phyloP scores from a whole-genome alignment of 108 stramenopile species.

The Seminavis robusta region DNA sequence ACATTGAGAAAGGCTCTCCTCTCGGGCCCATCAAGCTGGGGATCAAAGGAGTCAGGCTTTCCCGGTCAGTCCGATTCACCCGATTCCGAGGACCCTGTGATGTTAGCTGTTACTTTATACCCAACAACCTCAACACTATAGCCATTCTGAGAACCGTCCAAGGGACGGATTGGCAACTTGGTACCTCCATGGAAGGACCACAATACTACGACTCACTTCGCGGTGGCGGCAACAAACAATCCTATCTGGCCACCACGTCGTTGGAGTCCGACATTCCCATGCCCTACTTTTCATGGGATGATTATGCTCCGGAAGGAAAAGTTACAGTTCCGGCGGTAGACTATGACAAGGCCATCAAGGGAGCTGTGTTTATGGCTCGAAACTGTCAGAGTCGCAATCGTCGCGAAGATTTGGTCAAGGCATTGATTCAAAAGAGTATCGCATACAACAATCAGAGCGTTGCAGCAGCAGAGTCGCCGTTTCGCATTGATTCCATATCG shows the following conservation, averaged over 20 bases:
- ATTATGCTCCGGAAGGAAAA: constrained; percentile 32
- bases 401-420: constrained; percentile 49
- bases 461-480: constrained; percentile 23
- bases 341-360: constrained; percentile 49
- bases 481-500: constrained; percentile 59
- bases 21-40: background rate
- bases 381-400: constrained; percentile 54
- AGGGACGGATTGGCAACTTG: constrained; percentile 39
- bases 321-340: constrained; percentile 33
- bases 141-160: too few species aligned
- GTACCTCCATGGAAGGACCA: constrained; percentile 28
- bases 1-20: too few species aligned
- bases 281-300: constrained; percentile 61
- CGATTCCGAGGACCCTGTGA: background rate
- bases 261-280: constrained; percentile 60
- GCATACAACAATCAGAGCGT: constrained; percentile 22
- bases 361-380: constrained; percentile 60
- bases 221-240: constrained; percentile 13
- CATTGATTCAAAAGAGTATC: constrained; percentile 11
- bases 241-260: constrained; percentile 62
- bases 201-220: constrained; percentile 22
- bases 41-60: constrained; percentile 31
- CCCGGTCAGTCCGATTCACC: constrained; percentile 31
- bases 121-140: too few species aligned
- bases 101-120: too few species aligned